phyloP scores from a whole-genome alignment of 208 protist genomes.

The Wallacemonas sp. region DNA sequence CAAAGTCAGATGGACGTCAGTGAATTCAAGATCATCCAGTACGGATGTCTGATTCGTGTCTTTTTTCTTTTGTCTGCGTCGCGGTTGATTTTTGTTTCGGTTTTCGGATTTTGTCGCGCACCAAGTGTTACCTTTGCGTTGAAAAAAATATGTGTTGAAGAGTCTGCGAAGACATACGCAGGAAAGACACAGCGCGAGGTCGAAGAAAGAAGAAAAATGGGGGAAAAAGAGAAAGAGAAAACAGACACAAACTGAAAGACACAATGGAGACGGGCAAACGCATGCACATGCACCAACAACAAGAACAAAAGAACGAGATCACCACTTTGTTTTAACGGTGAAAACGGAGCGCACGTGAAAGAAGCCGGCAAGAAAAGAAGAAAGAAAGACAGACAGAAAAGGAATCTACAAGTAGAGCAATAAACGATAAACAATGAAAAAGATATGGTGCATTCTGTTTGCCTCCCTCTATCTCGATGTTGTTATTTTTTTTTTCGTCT shows the following conservation, averaged over 20 bases:
- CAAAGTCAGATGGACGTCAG: too few species aligned
- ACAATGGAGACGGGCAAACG: too few species aligned
- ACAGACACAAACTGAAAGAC: too few species aligned
- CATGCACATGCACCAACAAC: conserved; percentile 10
- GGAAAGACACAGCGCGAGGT: too few species aligned
- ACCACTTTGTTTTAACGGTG: too few species aligned
- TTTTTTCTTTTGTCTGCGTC: neutral
- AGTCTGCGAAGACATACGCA: too few species aligned
- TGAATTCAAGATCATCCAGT: too few species aligned
- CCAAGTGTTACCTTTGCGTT: too few species aligned
- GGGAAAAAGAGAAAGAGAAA: too few species aligned
- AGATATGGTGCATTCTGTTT: neutral
- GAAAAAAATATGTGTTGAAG: too few species aligned
- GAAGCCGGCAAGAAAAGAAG: conserved; percentile 14
- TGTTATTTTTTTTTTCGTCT: neutral
- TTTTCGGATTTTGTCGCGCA: neutral
- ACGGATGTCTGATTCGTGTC: neutral
- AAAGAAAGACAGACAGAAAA: conserved; percentile 15
- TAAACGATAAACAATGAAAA: conserved; percentile 15
- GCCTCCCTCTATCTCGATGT: neutral
- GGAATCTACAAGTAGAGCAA: neutral
- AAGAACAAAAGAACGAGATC: too few species aligned
- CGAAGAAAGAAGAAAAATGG: too few species aligned
- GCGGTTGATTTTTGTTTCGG: neutral
- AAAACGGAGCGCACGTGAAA: neutral